These are phyloP conservation scores for Wallacemonas rigidus DNA, from an alignment of 208 protist species.

Conservation along the genomic window DNA sequence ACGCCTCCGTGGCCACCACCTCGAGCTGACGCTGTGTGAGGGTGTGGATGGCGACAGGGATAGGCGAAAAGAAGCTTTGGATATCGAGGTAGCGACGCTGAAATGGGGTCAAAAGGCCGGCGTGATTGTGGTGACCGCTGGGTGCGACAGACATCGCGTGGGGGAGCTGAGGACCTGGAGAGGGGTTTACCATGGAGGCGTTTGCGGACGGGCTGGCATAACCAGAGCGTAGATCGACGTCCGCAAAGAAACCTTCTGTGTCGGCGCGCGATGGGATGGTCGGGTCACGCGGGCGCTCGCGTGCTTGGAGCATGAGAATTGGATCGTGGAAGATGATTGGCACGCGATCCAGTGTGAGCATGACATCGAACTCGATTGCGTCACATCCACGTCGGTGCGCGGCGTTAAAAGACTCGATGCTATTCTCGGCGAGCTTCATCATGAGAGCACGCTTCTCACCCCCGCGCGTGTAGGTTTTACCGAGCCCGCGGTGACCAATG, in stretches of 20 bases:
- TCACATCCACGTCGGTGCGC: constrained; percentile 71
- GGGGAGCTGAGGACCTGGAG: neutral
- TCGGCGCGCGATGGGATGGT: neutral
- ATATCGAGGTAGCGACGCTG: constrained; percentile 25
- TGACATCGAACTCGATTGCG: constrained; percentile 86
- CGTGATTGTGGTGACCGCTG: neutral
- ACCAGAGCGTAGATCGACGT: neutral
- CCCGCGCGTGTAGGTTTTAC: constrained; percentile 73
- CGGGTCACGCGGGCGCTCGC: constrained; percentile 22
- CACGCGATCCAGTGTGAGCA: constrained; percentile 76
- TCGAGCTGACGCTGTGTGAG: constrained; percentile 63
- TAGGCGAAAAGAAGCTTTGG: constrained; percentile 30
- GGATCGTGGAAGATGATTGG: constrained; percentile 84
- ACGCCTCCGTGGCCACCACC: constrained; percentile 59
- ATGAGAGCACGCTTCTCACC: constrained; percentile 23
- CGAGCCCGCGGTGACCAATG: constrained; percentile 78
- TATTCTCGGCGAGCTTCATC: constrained; percentile 79
- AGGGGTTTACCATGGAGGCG: neutral
- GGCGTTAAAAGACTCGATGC: constrained; percentile 65
- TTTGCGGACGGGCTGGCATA: constrained; percentile 1
- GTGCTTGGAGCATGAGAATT: constrained; percentile 66
- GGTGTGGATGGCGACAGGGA: constrained; percentile 65
- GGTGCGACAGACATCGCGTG: neutral
- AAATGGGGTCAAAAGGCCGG: constrained; percentile 7
- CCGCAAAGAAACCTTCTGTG: constrained; percentile 7